Conservation (phyloP, 2,329 filamentous ascomycete species). For the Talaromyces sp. region DNA sequence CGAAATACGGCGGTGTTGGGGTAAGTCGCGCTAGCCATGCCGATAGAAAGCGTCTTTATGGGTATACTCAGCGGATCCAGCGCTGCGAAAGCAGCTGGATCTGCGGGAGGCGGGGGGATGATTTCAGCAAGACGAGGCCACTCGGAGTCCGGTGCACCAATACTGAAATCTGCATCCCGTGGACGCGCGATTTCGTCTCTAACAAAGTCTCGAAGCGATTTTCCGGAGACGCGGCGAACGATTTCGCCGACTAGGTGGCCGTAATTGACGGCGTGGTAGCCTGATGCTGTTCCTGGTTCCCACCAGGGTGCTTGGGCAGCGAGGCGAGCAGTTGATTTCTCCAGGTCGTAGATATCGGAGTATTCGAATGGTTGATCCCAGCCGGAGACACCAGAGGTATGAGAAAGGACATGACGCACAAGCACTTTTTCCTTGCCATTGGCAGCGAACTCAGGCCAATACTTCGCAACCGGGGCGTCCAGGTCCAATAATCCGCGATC, state of each 20-base stretch:
- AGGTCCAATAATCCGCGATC: constrained; percentile 39
- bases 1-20: constrained; percentile 34
- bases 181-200: constrained; percentile 43
- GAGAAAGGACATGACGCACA: constrained; percentile 42
- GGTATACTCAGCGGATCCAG: constrained; percentile 4
- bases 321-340: constrained; percentile 32
- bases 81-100: neutral
- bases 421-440: constrained; percentile 42
- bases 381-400: constrained; percentile 36
- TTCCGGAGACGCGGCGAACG: constrained; percentile 41
- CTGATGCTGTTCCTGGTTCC: constrained; percentile 43
- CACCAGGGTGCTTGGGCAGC: constrained; percentile 45
- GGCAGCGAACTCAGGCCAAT: constrained; percentile 48
- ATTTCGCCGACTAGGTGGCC: constrained; percentile 47
- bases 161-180: constrained; percentile 46
- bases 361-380: constrained; percentile 33
- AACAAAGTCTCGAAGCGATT: constrained; percentile 44
- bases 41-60: constrained; percentile 21
- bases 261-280: constrained; percentile 42
- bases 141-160: constrained; percentile 44
- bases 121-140: constrained; percentile 41
- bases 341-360: constrained; percentile 35
- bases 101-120: constrained; percentile 26
- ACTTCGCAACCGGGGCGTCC: constrained; percentile 37
- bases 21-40: constrained; percentile 26